Percentiles rank a stretch among this genome's conserved stretches.
Evolutionary conservation across 1,139 yeast species (phyloP).

Genomic region (Hyphopichia pseudoburtonii): DNA sequence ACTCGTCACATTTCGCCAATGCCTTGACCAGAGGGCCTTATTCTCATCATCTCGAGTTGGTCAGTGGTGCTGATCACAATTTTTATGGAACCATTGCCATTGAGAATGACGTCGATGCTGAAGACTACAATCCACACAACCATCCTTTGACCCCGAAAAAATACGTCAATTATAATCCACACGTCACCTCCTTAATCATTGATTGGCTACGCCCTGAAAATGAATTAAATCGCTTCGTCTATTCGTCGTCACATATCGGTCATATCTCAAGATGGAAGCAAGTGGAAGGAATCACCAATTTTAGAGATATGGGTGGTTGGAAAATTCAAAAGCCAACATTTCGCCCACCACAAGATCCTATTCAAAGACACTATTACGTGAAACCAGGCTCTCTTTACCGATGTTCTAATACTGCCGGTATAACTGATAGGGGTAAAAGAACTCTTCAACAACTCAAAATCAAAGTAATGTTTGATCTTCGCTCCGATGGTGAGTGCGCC

Average conservation of each 20-base stretch:
- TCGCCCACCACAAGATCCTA: constrained; percentile 9
- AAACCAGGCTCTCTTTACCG: constrained; percentile 59
- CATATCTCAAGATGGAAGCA: constrained; percentile 54
- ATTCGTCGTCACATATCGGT: constrained; percentile 35
- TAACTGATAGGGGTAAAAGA: constrained; percentile 47
- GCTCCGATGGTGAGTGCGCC: constrained; percentile 61
- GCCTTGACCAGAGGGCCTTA: constrained; percentile 50
- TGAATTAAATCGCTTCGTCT: constrained; percentile 54
- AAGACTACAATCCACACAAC: constrained; percentile 33
- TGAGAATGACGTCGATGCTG: constrained; percentile 26
- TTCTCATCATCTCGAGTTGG: constrained; percentile 55
- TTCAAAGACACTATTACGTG: constrained; percentile 36
- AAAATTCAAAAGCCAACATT: constrained; percentile 35
- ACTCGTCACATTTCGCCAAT: constrained; percentile 60
- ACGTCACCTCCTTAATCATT: constrained; percentile 53
- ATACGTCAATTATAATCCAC: constrained; percentile 55
- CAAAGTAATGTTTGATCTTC: constrained; percentile 62
- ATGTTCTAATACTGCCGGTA: constrained; percentile 57
- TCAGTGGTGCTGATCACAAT: constrained; percentile 79
- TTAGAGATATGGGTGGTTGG: constrained; percentile 85
- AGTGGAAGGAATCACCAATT: constrained; percentile 69
- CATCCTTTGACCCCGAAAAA: constrained; percentile 46
- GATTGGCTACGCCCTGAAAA: constrained; percentile 52
- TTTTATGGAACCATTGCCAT: constrained; percentile 54
- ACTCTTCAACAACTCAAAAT: constrained; percentile 48